Evolutionary conservation across 2,329 filamentous ascomycete species (phyloP), one percentile per base, ranked within the genome.

Genomic region (Beauveria sp.): DNA sequence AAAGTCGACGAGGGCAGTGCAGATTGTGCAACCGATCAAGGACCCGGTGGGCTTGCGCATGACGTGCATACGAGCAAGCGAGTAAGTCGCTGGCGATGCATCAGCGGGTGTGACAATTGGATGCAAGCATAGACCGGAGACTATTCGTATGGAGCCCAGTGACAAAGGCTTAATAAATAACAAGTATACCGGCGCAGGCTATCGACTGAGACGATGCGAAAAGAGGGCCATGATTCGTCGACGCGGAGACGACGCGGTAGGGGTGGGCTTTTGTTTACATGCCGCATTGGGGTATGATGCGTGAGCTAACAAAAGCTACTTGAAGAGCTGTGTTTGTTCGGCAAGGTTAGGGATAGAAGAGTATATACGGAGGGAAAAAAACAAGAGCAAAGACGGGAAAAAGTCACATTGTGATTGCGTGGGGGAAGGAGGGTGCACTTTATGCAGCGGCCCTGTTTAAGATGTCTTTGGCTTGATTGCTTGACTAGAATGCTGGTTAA

Each of bases 181-280:
- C 5, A 37, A 37, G 34, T 41, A 44, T 55, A 44, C 20, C 16
- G 40, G 51, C 34, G 40, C 22, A 28, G 28, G 5, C 6, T 26
- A 26, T 43, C 30, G 52, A 28, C 40, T 28, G 24, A 26, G 16
- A 43, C 52, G n/a, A 53, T 22, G 28, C n/a, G 52, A 24, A 26
- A 14, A 14, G 20, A 46, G 20, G 14, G 40, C 12, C 34, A 44
- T 61, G 53, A 61, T 61, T 61, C 53, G 53, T 40, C 46, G 37
- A 57, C 59, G 58, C 58, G 58, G 30, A 51, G 28, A 50, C 30
- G 37, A 52, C 55, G 57, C 57, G 57, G 41, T 60, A 44, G 30
- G 51, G 20, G 51, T 50, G 58, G 58, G 58, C 58, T 54, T 55
- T 60, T 59, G 43, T 61, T 61, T 55, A 61, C 58, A 55, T 43